A percentile compares a stretch with the other conserved stretches of the same genome.
These are phyloP conservation scores for Conoideocrella luteorostrata DNA, from an alignment of 2,329 filamentous ascomycete species.

Conservation along the genomic window DNA sequence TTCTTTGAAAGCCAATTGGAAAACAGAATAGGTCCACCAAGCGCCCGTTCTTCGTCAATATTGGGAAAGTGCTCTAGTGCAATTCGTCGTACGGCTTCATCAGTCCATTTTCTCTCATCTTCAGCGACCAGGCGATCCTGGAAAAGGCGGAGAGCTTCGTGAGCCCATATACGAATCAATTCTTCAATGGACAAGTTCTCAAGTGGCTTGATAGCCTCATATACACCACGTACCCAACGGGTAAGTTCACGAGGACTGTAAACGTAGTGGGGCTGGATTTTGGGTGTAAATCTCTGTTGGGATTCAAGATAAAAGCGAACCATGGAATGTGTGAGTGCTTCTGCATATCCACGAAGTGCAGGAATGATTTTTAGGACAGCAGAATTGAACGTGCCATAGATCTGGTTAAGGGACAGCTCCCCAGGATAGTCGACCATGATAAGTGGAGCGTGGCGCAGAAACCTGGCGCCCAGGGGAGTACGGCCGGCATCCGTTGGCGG, in stretches of 20 bases:
- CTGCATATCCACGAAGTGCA: constrained; percentile 87
- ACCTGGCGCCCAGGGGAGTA: constrained; percentile 87
- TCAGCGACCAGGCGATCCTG: constrained; percentile 94
- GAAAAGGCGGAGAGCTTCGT: constrained; percentile 93
- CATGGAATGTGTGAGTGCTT: constrained; percentile 93
- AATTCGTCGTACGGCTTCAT: constrained; percentile 78
- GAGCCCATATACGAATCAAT: constrained; percentile 93
- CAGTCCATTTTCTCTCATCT: constrained; percentile 92
- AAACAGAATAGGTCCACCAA: constrained; percentile 91
- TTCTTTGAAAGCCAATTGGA: constrained; percentile 99
- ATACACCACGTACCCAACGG: constrained; percentile 93
- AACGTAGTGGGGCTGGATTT: constrained; percentile 97
- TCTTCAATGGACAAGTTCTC: constrained; percentile 86
- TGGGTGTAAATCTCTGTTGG: constrained; percentile 86
- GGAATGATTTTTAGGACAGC: constrained; percentile 96
- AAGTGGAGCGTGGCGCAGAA: constrained; percentile 93
- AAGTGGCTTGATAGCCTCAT: constrained; percentile 90
- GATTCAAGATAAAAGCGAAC: constrained; percentile 94
- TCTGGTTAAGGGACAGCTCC: constrained; percentile 88
- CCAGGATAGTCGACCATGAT: constrained; percentile 99
- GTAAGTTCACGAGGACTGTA: constrained; percentile 99
- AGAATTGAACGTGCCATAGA: constrained; percentile 97
- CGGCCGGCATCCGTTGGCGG: constrained; percentile 95
- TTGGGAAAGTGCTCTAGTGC: constrained; percentile 89
- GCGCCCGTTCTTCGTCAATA: constrained; percentile 83